These are phyloP conservation scores for Neurospora sp. DNA, from an alignment of 495 filamentous ascomycete genomes.

Conservation along the genomic window DNA sequence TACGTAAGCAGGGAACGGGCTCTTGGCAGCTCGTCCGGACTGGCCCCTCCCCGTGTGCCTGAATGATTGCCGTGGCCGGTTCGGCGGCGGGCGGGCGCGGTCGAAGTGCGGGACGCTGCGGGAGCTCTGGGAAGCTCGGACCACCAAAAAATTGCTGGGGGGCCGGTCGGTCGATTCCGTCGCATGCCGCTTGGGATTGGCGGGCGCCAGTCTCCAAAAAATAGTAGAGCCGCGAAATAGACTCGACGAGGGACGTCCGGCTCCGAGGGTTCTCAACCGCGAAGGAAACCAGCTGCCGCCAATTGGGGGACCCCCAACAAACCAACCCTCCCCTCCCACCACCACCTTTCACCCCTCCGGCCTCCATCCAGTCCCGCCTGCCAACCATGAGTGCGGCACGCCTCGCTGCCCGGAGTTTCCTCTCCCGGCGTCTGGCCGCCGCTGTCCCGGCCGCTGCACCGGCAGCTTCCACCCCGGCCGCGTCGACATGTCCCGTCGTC, in stretches of 20 bases:
- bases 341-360: not conserved
- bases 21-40: not conserved
- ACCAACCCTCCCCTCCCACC: not conserved
- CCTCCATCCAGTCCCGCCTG: not conserved
- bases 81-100: not conserved
- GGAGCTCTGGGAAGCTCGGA: constrained; percentile 5
- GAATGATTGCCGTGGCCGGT: not conserved
- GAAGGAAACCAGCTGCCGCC: not conserved
- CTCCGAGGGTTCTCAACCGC: not conserved
- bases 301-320: not conserved
- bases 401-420: constrained; percentile 22
- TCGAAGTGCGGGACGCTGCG: not conserved
- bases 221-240: not conserved
- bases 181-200: not conserved
- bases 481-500: constrained; percentile 9
- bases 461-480: constrained; percentile 2
- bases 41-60: not conserved
- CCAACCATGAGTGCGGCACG: constrained; percentile 27
- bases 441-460: constrained; percentile 4
- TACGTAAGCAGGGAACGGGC: not conserved
- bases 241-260: not conserved
- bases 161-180: not conserved
- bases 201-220: constrained; percentile 2
- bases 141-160: constrained; percentile 5
- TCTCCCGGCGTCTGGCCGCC: constrained; percentile 21